Evolutionary conservation across 129 eudicot genomes (phyloP).

Genomic region (Tagetes patula): DNA sequence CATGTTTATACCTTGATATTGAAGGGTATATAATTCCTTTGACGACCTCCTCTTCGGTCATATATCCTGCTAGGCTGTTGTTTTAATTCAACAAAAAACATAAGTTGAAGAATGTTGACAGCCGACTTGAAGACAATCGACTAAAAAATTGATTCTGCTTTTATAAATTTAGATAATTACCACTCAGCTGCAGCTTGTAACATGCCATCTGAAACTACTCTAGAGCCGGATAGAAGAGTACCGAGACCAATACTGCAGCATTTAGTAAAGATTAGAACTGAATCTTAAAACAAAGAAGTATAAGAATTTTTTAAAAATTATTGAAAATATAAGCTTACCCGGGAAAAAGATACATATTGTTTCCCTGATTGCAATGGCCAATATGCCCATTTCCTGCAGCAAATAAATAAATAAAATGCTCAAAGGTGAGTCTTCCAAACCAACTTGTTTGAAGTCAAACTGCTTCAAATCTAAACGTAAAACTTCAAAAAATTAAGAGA

Average conservation of each 20-base stretch:
- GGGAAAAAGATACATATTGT: constrained; percentile 96
- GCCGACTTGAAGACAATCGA: background rate
- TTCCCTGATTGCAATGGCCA: constrained; percentile 96
- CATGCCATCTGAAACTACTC: constrained; percentile 94
- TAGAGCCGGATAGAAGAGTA: constrained; percentile 85
- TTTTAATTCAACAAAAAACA: background rate
- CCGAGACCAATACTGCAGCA: constrained; percentile 89
- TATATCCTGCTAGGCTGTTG: constrained; percentile 85
- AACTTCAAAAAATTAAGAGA: constrained; percentile 13
- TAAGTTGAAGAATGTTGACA: background rate
- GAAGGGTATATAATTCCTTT: constrained; percentile 86
- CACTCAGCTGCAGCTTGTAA: constrained; percentile 99
- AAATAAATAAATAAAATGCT: background rate
- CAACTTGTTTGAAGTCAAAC: background rate
- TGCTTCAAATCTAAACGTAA: constrained; percentile 3
- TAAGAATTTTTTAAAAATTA: background rate
- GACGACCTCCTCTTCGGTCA: constrained; percentile 90
- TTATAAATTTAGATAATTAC: constrained; percentile 40
- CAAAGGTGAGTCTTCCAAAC: constrained; percentile 1
- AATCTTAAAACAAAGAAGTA: background rate
- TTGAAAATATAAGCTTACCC: constrained; percentile 54
- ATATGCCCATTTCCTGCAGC: constrained; percentile 69
- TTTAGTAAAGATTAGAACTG: constrained; percentile 13
- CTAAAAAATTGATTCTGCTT: background rate
- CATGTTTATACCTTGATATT: constrained; percentile 62